Evolutionary conservation across 192 early-diverging fungal species (phyloP).

Genomic region (Geosiphon pyriformis): DNA sequence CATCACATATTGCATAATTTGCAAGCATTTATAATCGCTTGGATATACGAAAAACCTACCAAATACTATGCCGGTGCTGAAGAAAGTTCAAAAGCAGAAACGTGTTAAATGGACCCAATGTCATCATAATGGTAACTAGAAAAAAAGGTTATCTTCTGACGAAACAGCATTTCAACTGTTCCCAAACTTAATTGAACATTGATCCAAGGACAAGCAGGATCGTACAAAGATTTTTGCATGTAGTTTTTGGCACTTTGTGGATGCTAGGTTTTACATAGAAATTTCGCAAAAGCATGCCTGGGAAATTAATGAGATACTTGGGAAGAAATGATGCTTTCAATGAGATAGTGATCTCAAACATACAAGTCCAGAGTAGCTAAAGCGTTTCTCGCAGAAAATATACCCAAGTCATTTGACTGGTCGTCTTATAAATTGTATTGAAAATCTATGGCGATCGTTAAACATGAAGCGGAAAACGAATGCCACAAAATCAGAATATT

Average conservation of each 20-base stretch:
- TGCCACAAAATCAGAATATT: background rate
- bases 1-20: background rate
- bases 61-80: background rate
- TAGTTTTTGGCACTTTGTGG: background rate
- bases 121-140: background rate
- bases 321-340: background rate
- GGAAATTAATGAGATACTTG: slow-evolving; percentile 7
- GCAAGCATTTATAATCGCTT: background rate
- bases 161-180: slow-evolving; percentile 10
- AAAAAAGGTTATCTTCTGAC: background rate
- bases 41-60: background rate
- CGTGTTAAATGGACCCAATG: background rate
- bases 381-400: background rate
- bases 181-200: background rate
- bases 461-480: slow-evolving; percentile 3
- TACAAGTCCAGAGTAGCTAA: background rate
- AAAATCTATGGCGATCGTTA: slow-evolving; percentile 5
- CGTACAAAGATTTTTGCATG: slow-evolving; percentile 9
- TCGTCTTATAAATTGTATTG: background rate
- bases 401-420: background rate
- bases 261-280: background rate
- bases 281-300: background rate
- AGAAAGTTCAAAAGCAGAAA: background rate
- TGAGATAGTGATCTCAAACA: background rate
- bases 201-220: background rate